phyloP scores from a whole-genome alignment of 345 rosid genomes.

The Gossypium stocksii region DNA sequence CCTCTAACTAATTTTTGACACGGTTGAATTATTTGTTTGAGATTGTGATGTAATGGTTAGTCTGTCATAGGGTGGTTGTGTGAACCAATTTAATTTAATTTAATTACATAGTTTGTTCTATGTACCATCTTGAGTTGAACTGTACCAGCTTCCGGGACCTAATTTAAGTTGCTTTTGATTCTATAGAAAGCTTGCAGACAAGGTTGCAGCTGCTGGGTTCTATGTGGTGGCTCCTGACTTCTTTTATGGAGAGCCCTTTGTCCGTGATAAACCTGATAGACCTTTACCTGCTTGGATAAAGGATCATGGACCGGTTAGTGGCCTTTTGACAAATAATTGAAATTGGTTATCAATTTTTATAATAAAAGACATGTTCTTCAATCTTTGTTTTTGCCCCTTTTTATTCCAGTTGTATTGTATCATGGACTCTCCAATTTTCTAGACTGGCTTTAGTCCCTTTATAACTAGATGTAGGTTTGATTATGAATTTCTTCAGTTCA shows the following conservation, averaged over 20 bases:
- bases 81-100: neutral
- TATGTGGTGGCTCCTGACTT: conserved; percentile 69
- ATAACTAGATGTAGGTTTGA: neutral
- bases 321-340: neutral
- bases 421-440: neutral
- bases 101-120: neutral
- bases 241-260: conserved; percentile 56
- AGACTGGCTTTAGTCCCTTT: neutral
- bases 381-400: neutral
- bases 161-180: conserved; percentile 15
- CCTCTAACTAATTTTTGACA: neutral
- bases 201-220: conserved; percentile 70
- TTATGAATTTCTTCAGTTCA: neutral
- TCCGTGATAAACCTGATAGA: conserved; percentile 34
- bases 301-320: conserved; percentile 62
- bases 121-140: neutral
- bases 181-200: conserved; percentile 71
- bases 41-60: neutral
- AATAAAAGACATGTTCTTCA: too few relatives aligned
- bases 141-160: neutral
- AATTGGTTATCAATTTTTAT: neutral
- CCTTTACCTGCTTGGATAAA: conserved; percentile 53
- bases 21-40: neutral
- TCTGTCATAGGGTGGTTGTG: neutral
- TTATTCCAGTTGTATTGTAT: neutral